Evolutionary conservation across 768 basidiomycete genomes (phyloP), one percentile per base, ranked within the genome.

Genomic region (Gloeostereum incarnatum): DNA sequence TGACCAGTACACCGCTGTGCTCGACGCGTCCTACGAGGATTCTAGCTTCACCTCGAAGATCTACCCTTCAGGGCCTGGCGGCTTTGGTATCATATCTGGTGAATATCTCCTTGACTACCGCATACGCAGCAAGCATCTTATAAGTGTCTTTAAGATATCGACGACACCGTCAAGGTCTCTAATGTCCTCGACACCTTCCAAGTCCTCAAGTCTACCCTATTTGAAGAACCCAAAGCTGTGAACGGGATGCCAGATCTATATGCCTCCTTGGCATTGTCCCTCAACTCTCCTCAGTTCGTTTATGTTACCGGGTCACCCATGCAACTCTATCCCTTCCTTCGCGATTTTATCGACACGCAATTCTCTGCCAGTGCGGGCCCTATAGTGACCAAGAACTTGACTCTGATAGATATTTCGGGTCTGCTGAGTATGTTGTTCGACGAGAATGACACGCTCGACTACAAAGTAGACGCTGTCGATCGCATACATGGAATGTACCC

Each of bases 51-150:
- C 36, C n/a, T 56, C 57, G 5, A 58, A 48, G 0, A 40, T 67
- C 3, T 67, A 63, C 46, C 46, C 52, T n/a, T 62, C 63, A 6
- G 39, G 54, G 6, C 42, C 63, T 35, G 55, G 51, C 25, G 66
- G 64, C 0, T 68, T 63, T 43, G 66, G 64, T 8, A 59, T 68
- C 14, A 64, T 68, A 21, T 68, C 66, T 35, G 64, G 63, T 63
- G 41, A 10, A 56, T 47, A 14, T 24, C 5, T 27, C 13, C 3
- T 37, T 22, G 33, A 34, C 4, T 34, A 19, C 13, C 21, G 8
- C 21, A 14, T 29, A 8, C 19, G 21, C 33, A 34, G 14, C 21
- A n/a, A 33, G 2, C 21, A 4, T 8, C 33, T 34, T n/a, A 34
- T 3, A 17, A 11, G 8, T 34, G n/a, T 17, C 33, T 34, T 20